Conservation (phyloP, 2,329 filamentous ascomycete genomes). For the Cryphonectria parasitica region DNA sequence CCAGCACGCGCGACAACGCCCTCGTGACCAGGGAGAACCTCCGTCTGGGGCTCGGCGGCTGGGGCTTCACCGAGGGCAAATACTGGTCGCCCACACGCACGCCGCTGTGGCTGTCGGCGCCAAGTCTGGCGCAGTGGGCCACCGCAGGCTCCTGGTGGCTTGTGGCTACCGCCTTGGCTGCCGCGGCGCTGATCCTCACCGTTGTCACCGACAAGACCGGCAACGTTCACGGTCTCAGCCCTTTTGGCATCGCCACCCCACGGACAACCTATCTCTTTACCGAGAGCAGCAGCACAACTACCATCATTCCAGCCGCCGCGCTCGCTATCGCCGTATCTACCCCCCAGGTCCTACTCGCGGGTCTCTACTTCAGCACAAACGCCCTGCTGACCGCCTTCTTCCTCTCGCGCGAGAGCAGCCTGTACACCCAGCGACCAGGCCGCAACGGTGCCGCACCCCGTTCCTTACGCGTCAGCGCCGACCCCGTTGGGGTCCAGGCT, state of each 20-base stretch:
- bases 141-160: constrained; percentile 46
- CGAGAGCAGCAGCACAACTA: constrained; percentile 26
- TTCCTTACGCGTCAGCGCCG: constrained; percentile 50
- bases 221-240: not conserved
- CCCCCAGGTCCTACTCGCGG: constrained; percentile 53
- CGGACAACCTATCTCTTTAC: constrained; percentile 40
- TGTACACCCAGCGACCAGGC: constrained; percentile 40
- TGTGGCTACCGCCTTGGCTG: constrained; percentile 42
- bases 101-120: constrained; percentile 51
- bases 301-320: constrained; percentile 27
- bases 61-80: constrained; percentile 48
- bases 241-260: constrained; percentile 44
- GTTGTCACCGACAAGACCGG: constrained; percentile 16
- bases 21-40: constrained; percentile 54
- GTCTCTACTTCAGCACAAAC: constrained; percentile 54
- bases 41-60: constrained; percentile 45
- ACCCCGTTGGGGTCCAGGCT: constrained; percentile 49
- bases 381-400: constrained; percentile 52
- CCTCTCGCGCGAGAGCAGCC: constrained; percentile 54
- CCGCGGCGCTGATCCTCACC: constrained; percentile 44
- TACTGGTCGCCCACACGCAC: constrained; percentile 44
- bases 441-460: constrained; percentile 32
- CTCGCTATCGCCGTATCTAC: constrained; percentile 46
- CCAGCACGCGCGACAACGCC: constrained; percentile 47
- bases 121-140: constrained; percentile 48